Conservation (phyloP, 805 yeast species). For the Teunomyces funiuensis region DNA sequence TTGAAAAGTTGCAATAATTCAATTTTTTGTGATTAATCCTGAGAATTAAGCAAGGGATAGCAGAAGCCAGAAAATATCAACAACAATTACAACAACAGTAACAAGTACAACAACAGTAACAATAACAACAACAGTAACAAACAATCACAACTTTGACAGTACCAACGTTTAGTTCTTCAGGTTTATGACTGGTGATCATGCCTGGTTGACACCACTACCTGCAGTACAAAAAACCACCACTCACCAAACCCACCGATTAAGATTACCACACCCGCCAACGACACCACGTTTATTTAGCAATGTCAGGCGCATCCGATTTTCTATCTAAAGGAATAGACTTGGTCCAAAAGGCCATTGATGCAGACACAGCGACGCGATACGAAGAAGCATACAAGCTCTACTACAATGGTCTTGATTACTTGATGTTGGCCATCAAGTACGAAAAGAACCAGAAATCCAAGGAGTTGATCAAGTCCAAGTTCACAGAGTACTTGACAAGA, state of each 20-base stretch:
- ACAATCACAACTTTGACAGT: no score
- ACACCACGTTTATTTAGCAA: constrained; percentile 6
- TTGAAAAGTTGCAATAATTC: no score
- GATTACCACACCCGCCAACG: background rate
- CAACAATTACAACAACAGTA: no score
- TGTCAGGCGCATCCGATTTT: constrained; percentile 58
- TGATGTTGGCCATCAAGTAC: constrained; percentile 90
- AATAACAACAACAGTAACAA: no score
- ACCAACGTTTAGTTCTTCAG: no score
- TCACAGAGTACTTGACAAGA: constrained; percentile 85
- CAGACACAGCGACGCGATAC: constrained; percentile 84
- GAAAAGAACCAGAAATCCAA: constrained; percentile 90
- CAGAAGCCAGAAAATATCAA: no score
- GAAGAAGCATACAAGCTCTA: constrained; percentile 94
- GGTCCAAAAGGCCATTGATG: constrained; percentile 92
- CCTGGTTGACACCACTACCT: no score
- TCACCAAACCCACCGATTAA: background rate
- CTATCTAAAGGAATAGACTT: constrained; percentile 92
- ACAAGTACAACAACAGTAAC: no score
- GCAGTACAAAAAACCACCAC: background rate
- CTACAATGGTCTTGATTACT: constrained; percentile 89
- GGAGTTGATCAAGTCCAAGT: constrained; percentile 82
- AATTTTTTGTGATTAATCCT: no score
- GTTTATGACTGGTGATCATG: no score
- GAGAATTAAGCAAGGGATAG: no score